Evolutionary conservation across 345 rosid genomes (phyloP), one percentile per base, ranked within the genome.

Genomic region (Citrus cavaleriei): DNA sequence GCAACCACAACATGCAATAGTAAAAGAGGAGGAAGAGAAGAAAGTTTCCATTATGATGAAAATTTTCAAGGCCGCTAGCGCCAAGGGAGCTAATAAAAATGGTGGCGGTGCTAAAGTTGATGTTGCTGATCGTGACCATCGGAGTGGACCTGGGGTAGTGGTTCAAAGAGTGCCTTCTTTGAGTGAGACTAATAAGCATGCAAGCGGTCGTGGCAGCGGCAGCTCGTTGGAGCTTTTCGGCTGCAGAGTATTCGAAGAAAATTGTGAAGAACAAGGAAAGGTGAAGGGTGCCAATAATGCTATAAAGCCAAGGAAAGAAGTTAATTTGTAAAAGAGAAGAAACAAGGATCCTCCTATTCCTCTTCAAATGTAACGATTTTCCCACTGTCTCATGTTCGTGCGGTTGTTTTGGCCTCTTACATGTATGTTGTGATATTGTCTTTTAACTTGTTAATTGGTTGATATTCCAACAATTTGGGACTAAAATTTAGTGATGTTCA

Each of bases 161-260:
- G 67, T 8, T 24, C 76, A 42, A 14, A 59, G 32, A 16, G 66
- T 35, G 12, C 82, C 82, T 10, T 68, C 81, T 27, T 63, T 80
- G 68, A 73, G 78, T 2, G 74, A 76, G 2, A 32, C 81, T 74
- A 84, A 60, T 28, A 68, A 72, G 59, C 82, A 81, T 40, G 10
- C 87, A 10, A 80, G 89, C 5, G 70, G 83, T 5, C 77, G 87
- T 1, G 72, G 84, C 16, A 79, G 84, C 2, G 69, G 84, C 16
- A 79, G 84, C 7, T 77, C 16, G 21, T 57, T 85, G 7, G 30
- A 73, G 6, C 34, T 68, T 37, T 86, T 86, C n/a, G 84, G 86
- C 38, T 72, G 82, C 81, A 38, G 60, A 75, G 77, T 68, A 55
- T 32, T 32, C 7, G 78, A 58, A 70, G 79, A 27, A 10, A 76